Evolutionary conservation across 306 rosid species (phyloP).

Genomic region (Calophaca sinica): DNA sequence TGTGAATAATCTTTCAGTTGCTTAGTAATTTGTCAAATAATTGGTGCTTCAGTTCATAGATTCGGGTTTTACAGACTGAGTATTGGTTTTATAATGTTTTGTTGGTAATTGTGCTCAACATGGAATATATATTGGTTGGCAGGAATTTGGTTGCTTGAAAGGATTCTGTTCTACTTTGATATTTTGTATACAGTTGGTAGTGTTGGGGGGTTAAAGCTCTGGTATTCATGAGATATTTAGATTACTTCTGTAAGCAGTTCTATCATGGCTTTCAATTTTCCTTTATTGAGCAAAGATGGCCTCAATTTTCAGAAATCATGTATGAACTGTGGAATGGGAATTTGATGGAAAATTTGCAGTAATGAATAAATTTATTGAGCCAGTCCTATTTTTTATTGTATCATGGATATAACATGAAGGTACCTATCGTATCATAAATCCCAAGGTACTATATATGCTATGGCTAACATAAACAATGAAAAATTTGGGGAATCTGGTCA

Average conservation of each 20-base stretch:
- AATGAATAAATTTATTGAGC: not conserved
- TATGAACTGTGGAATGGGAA: not conserved
- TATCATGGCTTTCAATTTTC: too few species aligned
- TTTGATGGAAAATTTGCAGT: not conserved
- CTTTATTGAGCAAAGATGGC: too few species aligned
- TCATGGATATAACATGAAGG: constrained; percentile 5
- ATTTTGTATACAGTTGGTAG: too few species aligned
- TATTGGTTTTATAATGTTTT: not conserved
- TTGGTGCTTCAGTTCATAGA: not conserved
- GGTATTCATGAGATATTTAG: too few species aligned
- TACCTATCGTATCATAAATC: not conserved
- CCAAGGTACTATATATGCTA: not conserved
- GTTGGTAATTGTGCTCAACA: too few species aligned
- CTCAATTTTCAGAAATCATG: not conserved
- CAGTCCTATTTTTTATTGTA: not conserved
- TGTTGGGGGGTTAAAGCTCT: too few species aligned
- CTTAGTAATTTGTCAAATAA: not conserved
- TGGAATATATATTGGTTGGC: too few species aligned
- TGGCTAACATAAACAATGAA: constrained; percentile 1
- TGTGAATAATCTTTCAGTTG: not conserved
- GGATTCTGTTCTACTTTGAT: too few species aligned
- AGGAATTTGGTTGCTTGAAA: too few species aligned
- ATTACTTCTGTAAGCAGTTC: too few species aligned
- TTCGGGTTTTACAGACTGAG: constrained; percentile 8
- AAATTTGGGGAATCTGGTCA: constrained; percentile 14